Evolutionary conservation across 352 stramenopile genomes (phyloP), one percentile per base, ranked within the genome.

Genomic region (Phytophthora hybrid): DNA sequence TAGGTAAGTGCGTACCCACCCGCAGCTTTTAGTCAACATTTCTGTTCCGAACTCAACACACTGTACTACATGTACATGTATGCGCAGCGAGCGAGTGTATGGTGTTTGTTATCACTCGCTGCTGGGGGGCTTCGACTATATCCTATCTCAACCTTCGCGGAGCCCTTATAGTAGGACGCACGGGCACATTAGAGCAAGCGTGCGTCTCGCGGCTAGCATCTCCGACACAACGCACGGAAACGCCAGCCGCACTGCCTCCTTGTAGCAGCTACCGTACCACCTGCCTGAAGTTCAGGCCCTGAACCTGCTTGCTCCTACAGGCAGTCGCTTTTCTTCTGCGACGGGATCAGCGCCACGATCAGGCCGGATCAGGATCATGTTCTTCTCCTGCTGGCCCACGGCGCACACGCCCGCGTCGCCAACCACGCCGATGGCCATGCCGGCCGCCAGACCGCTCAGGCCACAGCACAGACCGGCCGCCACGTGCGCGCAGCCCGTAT

Each of bases 321-420:
- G 63, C 80, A 88, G 29, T 85, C 80, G 61, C 78, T 84, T 73
- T 91, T 88, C 79, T 90, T 93, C 76, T 95, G 89, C 69, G 85
- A 92, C 66, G 97, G 76, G 65, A 99, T 98, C 60, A 99, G 80
- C 63, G 96, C 93, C 62, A 99, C 94, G 85, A 99, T 99, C 74
- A 99, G 81, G 74, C 96, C 97, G 85, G 81, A 99, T 99, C 72
- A 99, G 93, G 64, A 99, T 97, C 89, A 99, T 98, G 73, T 97
- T 98, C 76, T 98, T 98, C 74, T 99, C 97, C 85, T 99, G 97
- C 81, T 99, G 96, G 71, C 97, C 97, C 76, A 99, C 96, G 55
- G 97, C 97, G 66, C 97, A 93, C 19, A 99, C 97, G 67, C 97
- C 97, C 19, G 95, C 95, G 81, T 99, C 96, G 64, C 96, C 97